phyloP scores from a whole-genome alignment of 2,329 filamentous ascomycete species.

The Calonectria multiphialidica region DNA sequence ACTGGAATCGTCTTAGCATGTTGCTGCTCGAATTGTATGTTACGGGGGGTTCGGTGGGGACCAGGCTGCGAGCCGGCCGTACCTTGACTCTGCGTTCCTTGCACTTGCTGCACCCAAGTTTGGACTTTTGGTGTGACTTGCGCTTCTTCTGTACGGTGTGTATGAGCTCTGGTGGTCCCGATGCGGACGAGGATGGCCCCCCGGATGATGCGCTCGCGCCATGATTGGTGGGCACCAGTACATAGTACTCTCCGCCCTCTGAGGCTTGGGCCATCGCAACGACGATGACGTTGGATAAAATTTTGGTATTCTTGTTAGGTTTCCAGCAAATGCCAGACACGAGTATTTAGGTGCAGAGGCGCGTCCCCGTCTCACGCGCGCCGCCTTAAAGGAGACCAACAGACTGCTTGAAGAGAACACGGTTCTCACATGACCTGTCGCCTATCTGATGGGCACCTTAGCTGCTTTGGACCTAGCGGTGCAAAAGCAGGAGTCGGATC shows the following conservation, averaged over 20 bases:
- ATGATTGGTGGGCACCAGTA: not conserved
- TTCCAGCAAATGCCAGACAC: not conserved
- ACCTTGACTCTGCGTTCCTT: conserved; percentile 10
- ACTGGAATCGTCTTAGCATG: not conserved
- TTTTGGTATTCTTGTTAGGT: not conserved
- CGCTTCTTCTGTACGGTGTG: not conserved
- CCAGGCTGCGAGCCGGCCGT: not conserved
- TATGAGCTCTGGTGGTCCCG: not conserved
- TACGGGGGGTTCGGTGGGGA: not conserved
- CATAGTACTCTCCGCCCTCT: too few species aligned
- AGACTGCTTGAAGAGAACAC: not conserved
- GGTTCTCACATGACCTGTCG: conserved; percentile 1
- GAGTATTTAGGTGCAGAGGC: not conserved
- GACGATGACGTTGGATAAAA: not conserved
- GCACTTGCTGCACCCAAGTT: not conserved
- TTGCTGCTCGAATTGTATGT: not conserved
- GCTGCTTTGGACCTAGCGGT: not conserved
- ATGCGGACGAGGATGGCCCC: not conserved
- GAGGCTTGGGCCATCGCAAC: too few species aligned
- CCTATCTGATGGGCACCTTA: not conserved
- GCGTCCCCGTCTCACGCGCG: not conserved
- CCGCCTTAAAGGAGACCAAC: not conserved
- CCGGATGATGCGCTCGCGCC: not conserved
- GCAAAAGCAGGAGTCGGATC: not conserved
- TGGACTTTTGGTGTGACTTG: not conserved